Evolutionary conservation across 2,329 filamentous ascomycete genomes (phyloP).

Genomic region (Sclerotinia trifoliorum): DNA sequence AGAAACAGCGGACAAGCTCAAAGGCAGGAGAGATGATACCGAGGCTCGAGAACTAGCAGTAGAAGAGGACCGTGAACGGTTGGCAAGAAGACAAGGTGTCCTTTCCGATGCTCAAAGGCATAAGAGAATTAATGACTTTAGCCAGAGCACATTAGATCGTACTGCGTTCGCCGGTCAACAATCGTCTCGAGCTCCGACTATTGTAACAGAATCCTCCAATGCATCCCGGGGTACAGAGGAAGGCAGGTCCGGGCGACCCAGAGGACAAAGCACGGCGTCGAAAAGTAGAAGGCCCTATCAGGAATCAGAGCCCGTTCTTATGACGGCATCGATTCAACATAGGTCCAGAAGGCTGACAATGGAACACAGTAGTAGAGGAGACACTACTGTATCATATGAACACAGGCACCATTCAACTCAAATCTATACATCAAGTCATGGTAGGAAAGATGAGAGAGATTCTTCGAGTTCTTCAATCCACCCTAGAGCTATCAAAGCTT

Average conservation of each 20-base stretch:
- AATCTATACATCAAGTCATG: not conserved
- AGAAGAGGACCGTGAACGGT: accelerated
- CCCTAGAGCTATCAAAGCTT: no score
- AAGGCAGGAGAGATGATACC: not conserved
- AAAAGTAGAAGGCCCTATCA: not conserved
- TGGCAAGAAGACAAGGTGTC: not conserved
- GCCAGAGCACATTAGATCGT: not conserved
- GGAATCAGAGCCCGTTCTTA: not conserved
- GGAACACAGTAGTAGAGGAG: no score
- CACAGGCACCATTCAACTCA: not conserved
- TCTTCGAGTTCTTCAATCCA: not conserved
- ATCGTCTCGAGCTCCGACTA: not conserved
- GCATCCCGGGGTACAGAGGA: not conserved
- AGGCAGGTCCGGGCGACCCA: not conserved
- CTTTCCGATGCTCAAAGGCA: accelerated
- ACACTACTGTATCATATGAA: no score
- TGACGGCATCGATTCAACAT: not conserved
- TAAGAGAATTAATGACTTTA: not conserved
- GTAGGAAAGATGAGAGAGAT: not conserved
- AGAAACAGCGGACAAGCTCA: no score
- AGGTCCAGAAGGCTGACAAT: not conserved
- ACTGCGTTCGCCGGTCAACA: not conserved
- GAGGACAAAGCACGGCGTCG: not conserved
- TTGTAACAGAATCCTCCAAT: not conserved
- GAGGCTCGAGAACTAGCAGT: not conserved